phyloP scores from a whole-genome alignment of 108 stramenopile species.

The Cylindrotheca closterium region DNA sequence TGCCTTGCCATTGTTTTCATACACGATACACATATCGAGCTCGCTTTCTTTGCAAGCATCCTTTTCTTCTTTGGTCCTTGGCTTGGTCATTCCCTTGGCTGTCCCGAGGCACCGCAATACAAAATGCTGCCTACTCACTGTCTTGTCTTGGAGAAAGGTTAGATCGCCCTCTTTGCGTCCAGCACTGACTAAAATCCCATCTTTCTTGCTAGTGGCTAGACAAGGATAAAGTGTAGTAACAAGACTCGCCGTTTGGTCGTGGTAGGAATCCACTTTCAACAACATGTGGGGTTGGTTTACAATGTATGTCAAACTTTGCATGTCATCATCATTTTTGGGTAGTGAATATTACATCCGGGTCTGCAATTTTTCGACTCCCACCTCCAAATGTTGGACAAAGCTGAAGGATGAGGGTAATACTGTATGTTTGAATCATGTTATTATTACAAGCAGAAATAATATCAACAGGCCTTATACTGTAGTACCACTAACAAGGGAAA shows the following conservation, averaged over 20 bases:
- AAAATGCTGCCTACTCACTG: conserved; percentile 26
- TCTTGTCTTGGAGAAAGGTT: conserved; percentile 22
- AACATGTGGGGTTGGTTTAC: too few species aligned
- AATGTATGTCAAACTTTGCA: too few species aligned
- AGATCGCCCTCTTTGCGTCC: conserved; percentile 34
- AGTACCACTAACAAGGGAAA: too few species aligned
- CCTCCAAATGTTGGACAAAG: too few species aligned
- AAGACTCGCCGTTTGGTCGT: neutral
- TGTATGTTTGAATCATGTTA: too few species aligned
- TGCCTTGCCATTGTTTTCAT: conserved; percentile 30
- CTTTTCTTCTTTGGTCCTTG: conserved; percentile 23
- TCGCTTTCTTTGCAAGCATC: conserved; percentile 15
- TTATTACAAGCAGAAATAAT: too few species aligned
- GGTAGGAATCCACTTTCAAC: conserved; percentile 11
- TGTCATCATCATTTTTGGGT: too few species aligned
- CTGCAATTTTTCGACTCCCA: too few species aligned
- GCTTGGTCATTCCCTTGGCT: neutral
- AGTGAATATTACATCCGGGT: too few species aligned
- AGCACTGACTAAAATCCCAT: conserved; percentile 3
- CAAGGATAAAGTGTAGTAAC: neutral
- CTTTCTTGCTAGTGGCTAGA: neutral
- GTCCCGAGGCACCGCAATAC: conserved; percentile 12
- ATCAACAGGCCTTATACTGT: too few species aligned
- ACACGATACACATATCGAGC: conserved; percentile 24
- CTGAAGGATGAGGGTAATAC: too few species aligned